Base-by-base conservation (phyloP, 1,284 basidiomycete species). In the Cutaneotrichosporon sp. region DNA sequence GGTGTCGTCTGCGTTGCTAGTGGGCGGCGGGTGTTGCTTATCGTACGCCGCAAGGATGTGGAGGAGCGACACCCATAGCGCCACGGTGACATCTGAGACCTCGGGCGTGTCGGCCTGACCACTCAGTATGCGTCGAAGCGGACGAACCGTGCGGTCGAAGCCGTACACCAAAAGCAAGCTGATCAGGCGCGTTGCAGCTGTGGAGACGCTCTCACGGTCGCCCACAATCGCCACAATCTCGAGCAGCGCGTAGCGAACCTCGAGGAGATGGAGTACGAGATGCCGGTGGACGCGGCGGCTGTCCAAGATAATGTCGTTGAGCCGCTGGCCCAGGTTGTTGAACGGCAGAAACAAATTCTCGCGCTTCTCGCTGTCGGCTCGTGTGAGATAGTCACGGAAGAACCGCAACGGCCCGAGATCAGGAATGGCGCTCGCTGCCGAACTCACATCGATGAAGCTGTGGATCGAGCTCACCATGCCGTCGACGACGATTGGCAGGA, bases 11-110 rank as follows among this genome's bases (percentile, higher is more conserved):
- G 31, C 55, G 21, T 83, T 70, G 8, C 70, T 74, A 13, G 55
- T 56, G 14, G 55, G 18, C 8, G 55, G 38, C 14, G 55, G 55
- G 40, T 47, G 40, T 13, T 38, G 36, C 21, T 31, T 38, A 64
- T 60, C 66, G 67, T 66, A 71, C 30, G 50, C 70, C 7, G 64
- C 57, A 6, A 76, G 56, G 47, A 88, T 70, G 71, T 92, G 88
- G 40, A 92, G 83, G 18, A 92, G 71, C 50, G 85, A 86, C 46
- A 94, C 83, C 94, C 93, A 97, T 11, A 90, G 73, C 69, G 91
- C 88, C 0, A 87, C 84, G 0, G 84, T 80, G 30, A 81, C 81
- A 76, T 84, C 82, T 49, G 81, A 77, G 22, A 85, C 74, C 51
- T 75, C 70, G 0, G 73, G 70, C 46, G 77, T 72, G 2, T 77